phyloP scores from a whole-genome alignment of 1,139 yeast genomes.

The Geotrichum cucujoidarum region DNA sequence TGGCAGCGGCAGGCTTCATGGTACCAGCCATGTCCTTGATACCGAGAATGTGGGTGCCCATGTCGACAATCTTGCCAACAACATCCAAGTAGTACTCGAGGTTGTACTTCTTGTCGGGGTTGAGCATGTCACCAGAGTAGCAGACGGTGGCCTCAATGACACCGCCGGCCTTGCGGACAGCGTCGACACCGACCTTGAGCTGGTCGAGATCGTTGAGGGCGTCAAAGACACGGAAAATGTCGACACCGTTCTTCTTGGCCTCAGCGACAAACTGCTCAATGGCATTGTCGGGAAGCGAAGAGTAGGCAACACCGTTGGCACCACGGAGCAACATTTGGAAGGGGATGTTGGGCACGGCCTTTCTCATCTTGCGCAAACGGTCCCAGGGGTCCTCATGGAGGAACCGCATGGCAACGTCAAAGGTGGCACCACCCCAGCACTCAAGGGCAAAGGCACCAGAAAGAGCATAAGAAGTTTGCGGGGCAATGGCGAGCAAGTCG shows the following conservation, averaged over 20 bases:
- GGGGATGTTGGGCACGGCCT: constrained; percentile 93
- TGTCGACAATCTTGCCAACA: constrained; percentile 74
- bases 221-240: constrained; percentile 94
- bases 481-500: constrained; percentile 87
- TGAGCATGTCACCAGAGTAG: constrained; percentile 97
- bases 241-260: constrained; percentile 95
- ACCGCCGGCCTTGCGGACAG: constrained; percentile 97
- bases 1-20: constrained; percentile 91
- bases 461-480: constrained; percentile 86
- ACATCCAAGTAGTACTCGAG: constrained; percentile 79
- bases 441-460: constrained; percentile 91
- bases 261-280: constrained; percentile 93
- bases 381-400: constrained; percentile 99
- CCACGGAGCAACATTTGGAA: constrained; percentile 99
- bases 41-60: constrained; percentile 97
- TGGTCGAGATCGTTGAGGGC: constrained; percentile 96
- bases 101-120: constrained; percentile 91
- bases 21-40: constrained; percentile 99
- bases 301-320: constrained; percentile 98
- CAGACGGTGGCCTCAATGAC: constrained; percentile 97
- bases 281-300: constrained; percentile 96
- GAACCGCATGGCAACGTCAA: constrained; percentile 97
- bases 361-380: constrained; percentile 80
- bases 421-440: constrained; percentile 99
- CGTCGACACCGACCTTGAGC: constrained; percentile 94